Evolutionary conservation across 2,329 filamentous ascomycete genomes (phyloP).

Genomic region (Ophiostoma triangulosporum): DNA sequence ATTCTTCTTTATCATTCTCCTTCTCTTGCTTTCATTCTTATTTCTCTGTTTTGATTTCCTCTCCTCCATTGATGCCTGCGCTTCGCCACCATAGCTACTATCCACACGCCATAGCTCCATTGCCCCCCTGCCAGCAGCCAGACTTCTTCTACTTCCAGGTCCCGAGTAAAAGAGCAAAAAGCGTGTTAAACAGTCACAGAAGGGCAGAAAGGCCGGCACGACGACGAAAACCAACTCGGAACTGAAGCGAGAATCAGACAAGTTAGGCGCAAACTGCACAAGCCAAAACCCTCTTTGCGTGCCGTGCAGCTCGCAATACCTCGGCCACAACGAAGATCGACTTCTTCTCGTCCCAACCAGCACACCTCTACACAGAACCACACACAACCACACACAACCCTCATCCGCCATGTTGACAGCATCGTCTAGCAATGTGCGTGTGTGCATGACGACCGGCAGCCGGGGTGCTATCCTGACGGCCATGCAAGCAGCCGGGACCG

Average conservation of each 20-base stretch:
- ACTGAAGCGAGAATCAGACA: not conserved
- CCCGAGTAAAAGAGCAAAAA: not conserved
- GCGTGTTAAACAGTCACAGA: not conserved
- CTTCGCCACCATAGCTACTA: too few species aligned
- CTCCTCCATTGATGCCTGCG: too few species aligned
- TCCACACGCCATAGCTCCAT: too few species aligned
- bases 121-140: not conserved
- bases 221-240: not conserved
- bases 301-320: too few species aligned
- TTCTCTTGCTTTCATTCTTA: not conserved
- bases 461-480: not conserved
- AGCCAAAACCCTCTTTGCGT: too few species aligned
- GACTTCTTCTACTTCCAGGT: not conserved
- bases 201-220: not conserved
- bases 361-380: not conserved
- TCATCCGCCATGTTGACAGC: constrained; percentile 6
- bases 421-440: constrained; percentile 5
- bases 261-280: too few species aligned
- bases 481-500: not conserved
- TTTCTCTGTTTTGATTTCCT: too few species aligned
- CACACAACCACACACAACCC: not conserved
- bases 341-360: too few species aligned
- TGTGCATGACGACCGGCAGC: constrained; percentile 6
- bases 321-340: too few species aligned
- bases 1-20: not conserved